These are phyloP conservation scores for Angomonas deanei DNA, from an alignment of 208 protist species.

Conservation along the genomic window DNA sequence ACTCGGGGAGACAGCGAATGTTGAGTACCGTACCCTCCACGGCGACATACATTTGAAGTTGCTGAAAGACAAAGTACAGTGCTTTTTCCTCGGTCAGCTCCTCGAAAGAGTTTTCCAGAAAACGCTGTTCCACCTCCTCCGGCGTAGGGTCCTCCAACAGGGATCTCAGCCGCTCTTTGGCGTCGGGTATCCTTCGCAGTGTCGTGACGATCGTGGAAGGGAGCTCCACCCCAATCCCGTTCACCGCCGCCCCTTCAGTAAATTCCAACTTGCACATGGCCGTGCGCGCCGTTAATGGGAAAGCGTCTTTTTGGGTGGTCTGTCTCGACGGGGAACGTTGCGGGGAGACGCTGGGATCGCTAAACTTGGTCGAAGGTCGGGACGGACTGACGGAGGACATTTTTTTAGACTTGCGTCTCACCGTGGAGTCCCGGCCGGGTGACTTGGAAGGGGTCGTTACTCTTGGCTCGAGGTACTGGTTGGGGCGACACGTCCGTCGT, in stretches of 20 bases:
- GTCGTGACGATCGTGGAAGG: constrained; percentile 52
- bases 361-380: no score
- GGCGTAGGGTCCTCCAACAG: constrained; percentile 57
- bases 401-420: neutral
- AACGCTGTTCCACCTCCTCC: constrained; percentile 49
- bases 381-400: neutral
- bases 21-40: constrained; percentile 70
- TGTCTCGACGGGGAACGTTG: neutral
- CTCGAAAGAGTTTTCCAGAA: constrained; percentile 78
- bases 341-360: no score
- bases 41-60: constrained; percentile 72
- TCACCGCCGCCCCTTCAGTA: constrained; percentile 53
- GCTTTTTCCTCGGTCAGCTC: constrained; percentile 68
- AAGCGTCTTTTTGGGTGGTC: constrained; percentile 15
- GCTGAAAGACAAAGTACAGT: constrained; percentile 65
- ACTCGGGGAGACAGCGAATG: constrained; percentile 54
- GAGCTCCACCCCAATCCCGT: constrained; percentile 61
- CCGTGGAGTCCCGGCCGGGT: neutral
- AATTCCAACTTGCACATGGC: constrained; percentile 57
- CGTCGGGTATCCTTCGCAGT: constrained; percentile 56
- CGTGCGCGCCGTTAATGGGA: constrained; percentile 26
- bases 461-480: neutral
- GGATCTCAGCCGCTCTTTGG: constrained; percentile 39
- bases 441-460: neutral
- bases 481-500: no score